Percentiles rank a stretch among this genome's conserved stretches.
These are phyloP conservation scores for Argentina anserina DNA, from an alignment of 306 rosid species.

Conservation along the genomic window DNA sequence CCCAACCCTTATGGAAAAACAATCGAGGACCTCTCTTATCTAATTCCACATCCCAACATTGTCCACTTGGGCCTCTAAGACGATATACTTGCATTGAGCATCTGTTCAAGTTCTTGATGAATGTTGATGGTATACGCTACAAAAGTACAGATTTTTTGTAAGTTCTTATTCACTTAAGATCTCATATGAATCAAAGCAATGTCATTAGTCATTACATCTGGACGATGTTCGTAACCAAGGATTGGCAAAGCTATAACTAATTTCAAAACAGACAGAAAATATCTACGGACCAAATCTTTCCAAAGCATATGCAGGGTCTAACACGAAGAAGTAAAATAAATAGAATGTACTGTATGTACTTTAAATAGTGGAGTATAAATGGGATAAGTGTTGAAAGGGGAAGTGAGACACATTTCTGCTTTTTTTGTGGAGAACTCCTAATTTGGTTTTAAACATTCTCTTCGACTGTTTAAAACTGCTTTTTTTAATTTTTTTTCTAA, in stretches of 20 bases:
- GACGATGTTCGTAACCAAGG: background rate
- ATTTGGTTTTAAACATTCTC: too few relatives aligned
- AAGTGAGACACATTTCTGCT: too few relatives aligned
- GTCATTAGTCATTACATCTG: background rate
- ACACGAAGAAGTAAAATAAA: background rate
- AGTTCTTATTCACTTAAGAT: background rate
- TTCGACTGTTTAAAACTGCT: too few relatives aligned
- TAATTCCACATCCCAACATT: conserved; percentile 7
- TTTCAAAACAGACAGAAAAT: background rate
- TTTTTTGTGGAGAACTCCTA: too few relatives aligned
- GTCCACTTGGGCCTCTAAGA: background rate
- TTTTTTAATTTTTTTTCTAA: background rate
- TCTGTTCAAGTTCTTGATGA: conserved; percentile 7
- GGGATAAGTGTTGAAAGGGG: background rate
- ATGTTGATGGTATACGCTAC: conserved; percentile 9
- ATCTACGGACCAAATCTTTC: background rate
- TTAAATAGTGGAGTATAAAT: background rate
- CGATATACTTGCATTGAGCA: background rate
- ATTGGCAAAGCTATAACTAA: background rate
- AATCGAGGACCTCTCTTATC: background rate
- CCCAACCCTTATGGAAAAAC: conserved; percentile 9
- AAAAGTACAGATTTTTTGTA: background rate
- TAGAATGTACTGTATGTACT: background rate
- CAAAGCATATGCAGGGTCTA: background rate
- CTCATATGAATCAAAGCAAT: background rate